Evolutionary conservation across 148 eudicot species (phyloP).

Genomic region (Vaccinium macrocarpon): DNA sequence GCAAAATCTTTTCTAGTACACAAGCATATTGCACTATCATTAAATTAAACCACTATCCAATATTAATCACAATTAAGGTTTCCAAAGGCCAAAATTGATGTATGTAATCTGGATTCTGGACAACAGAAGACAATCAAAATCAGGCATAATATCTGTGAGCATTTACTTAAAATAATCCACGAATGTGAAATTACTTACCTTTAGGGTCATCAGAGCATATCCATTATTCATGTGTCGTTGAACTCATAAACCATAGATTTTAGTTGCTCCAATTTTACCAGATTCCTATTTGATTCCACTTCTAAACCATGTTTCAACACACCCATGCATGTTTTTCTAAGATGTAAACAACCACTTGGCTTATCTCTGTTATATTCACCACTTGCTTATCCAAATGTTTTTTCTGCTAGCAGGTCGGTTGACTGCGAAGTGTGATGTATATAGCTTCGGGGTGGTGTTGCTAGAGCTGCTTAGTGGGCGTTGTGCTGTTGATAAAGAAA

Average conservation of each 20-base stretch:
- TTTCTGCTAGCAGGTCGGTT: slow-evolving; percentile 34
- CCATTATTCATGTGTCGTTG: background rate
- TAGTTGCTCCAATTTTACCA: background rate
- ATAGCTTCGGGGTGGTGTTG: slow-evolving; percentile 49
- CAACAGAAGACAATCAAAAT: background rate
- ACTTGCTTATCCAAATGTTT: background rate
- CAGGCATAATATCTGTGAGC: background rate
- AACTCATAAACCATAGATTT: background rate
- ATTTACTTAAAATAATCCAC: background rate
- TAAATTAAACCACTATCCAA: background rate
- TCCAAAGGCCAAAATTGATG: background rate
- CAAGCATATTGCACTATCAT: background rate
- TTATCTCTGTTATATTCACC: background rate
- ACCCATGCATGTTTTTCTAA: background rate
- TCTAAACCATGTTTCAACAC: too few species aligned
- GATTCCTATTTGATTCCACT: background rate
- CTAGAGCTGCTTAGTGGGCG: slow-evolving; percentile 50
- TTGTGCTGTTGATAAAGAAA: slow-evolving; percentile 29
- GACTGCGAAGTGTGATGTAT: slow-evolving; percentile 44
- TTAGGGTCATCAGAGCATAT: background rate
- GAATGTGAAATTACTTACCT: background rate
- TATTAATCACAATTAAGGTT: background rate
- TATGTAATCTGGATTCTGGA: background rate
- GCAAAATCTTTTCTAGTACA: background rate
- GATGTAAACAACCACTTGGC: background rate